Base-by-base conservation (phyloP, 73 alveolate genomes). In the Effrenium voratum region DNA sequence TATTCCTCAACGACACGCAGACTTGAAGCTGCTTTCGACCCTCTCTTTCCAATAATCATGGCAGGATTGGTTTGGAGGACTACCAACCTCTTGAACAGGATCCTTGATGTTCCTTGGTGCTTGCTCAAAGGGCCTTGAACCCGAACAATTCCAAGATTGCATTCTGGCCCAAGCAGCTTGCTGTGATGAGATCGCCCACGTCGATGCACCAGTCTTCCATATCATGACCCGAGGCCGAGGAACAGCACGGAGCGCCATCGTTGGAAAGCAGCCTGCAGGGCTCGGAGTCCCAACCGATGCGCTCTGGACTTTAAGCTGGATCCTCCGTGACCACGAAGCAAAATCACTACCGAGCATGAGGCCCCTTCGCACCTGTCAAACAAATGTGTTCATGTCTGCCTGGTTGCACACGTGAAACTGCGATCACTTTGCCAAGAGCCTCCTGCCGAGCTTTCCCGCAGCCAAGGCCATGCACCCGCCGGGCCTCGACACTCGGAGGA, bases 131-230 rank as follows among this genome's bases (percentile, higher is more conserved):
- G 63, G 8, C 26, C 63, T 12, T 40, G 84, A 34, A 32, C 36
- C 6, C 30, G 16, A 10, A 3, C 30, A 24, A 3, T 60, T 19
- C 36, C 15, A 24, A 3, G 34, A 19, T 24, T 24, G 30, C 16
- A 2, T 3, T 30, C 32, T 46, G 45, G 91, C 63, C 95, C 63
- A 5, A 43, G 84, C 24, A 49, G 38, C 95, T 28, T 19, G 95
- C 83, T 3, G 95, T 63, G 66, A 87, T 63, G 41, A 87, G 47
- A 38, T 87, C 95, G 28, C 45, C 84, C 6, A 73, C 55, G 12
- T 87, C 80, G 84, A 87, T 24, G 22, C 70, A 72, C 95, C 95
- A 87, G 19, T 87, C 95, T 15, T 87, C 95, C 70, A 87, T 32
- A 83, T 87, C 70, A 3, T 28, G 26, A 6, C 45, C 79, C 22